Evolutionary conservation across 2,329 filamentous ascomycete species (phyloP).

Genomic region (Fusarium sp.): DNA sequence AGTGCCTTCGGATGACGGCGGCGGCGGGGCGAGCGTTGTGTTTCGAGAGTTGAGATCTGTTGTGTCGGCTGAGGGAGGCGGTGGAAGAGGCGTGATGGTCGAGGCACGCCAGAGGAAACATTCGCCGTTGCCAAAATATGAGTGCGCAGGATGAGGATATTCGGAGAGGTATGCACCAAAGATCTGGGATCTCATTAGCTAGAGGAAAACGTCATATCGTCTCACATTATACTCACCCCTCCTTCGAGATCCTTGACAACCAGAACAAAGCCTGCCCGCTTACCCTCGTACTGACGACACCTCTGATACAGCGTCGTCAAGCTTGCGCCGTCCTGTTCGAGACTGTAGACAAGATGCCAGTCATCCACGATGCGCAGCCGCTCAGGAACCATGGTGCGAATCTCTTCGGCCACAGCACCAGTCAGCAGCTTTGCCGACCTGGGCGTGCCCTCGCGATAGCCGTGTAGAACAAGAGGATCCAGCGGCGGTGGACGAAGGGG

Average conservation of each 20-base stretch:
- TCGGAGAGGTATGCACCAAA: slow-evolving; percentile 97
- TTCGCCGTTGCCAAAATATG: slow-evolving; percentile 96
- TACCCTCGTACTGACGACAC: slow-evolving; percentile 72
- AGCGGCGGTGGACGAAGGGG: slow-evolving; percentile 91
- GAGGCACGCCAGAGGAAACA: slow-evolving; percentile 80
- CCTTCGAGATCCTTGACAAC: slow-evolving; percentile 83
- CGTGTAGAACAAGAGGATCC: slow-evolving; percentile 78
- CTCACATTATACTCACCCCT: slow-evolving; percentile 65
- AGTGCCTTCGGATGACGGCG: slow-evolving; percentile 36
- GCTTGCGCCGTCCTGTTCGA: slow-evolving; percentile 92
- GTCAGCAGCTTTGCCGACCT: slow-evolving; percentile 74
- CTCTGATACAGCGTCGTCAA: slow-evolving; percentile 86
- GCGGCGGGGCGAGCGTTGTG: slow-evolving; percentile 50
- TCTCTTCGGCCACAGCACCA: slow-evolving; percentile 85
- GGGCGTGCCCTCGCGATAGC: slow-evolving; percentile 71
- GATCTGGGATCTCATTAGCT: slow-evolving; percentile 58
- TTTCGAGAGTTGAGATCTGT: slow-evolving; percentile 57
- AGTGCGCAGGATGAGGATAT: slow-evolving; percentile 79
- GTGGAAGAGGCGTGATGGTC: slow-evolving; percentile 63
- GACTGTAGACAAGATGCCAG: slow-evolving; percentile 87
- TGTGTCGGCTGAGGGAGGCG: slow-evolving; percentile 64
- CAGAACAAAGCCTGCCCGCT: slow-evolving; percentile 87
- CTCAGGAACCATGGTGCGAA: slow-evolving; percentile 86
- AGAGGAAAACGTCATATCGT: slow-evolving; percentile 18
- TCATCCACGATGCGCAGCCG: slow-evolving; percentile 86